Percentiles rank a stretch among this genome's conserved stretches.
Conservation (phyloP, 1,284 basidiomycete genomes). For the Cryptococcus maquisensis region DNA sequence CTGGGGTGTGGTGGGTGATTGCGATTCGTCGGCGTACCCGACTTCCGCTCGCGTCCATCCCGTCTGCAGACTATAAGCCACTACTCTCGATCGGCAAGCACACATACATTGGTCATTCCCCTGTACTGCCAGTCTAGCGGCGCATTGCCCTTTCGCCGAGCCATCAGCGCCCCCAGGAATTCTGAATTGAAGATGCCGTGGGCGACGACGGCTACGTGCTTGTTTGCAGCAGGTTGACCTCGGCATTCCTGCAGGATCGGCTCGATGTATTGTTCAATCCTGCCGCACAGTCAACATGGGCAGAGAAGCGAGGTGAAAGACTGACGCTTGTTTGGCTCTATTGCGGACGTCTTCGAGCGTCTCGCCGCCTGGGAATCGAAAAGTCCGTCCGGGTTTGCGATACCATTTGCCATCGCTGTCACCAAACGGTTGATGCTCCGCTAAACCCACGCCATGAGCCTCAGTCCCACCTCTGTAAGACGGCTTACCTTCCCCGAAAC, state of each 20-base stretch:
- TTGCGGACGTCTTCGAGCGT: conserved; percentile 43
- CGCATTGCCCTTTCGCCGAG: conserved; percentile 40
- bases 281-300: conserved; percentile 5
- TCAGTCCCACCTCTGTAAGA: background rate
- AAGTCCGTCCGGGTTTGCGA: conserved; percentile 35
- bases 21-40: conserved; percentile 34
- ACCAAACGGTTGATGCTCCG: conserved; percentile 30
- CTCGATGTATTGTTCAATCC: conserved; percentile 43
- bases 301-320: background rate
- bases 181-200: conserved; percentile 51
- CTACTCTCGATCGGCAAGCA: background rate
- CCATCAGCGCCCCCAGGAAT: conserved; percentile 41
- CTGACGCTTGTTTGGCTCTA: conserved; percentile 46
- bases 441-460: too few relatives aligned
- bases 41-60: conserved; percentile 52
- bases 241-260: conserved; percentile 28
- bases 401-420: conserved; percentile 20
- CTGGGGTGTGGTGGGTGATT: conserved; percentile 5
- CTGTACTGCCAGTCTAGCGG: conserved; percentile 45
- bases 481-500: conserved; percentile 43
- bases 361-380: conserved; percentile 44
- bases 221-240: conserved; percentile 19
- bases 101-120: conserved; percentile 49
- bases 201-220: conserved; percentile 45
- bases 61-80: conserved; percentile 30